Conservation (phyloP, 345 rosid genomes). For the Lepidium didymum region DNA sequence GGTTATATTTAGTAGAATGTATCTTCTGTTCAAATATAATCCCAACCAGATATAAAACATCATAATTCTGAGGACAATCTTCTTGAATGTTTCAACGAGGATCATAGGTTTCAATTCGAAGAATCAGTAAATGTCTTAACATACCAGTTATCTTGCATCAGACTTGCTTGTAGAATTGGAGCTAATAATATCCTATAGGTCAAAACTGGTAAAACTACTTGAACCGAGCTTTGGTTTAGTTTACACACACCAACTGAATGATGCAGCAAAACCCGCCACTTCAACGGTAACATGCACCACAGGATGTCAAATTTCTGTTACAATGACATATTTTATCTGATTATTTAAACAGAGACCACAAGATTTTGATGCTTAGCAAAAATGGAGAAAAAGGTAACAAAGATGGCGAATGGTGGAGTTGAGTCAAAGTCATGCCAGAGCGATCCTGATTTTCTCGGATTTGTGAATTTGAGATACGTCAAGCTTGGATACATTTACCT, state of each 20-base stretch:
- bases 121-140: neutral
- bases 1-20: conserved; percentile 3
- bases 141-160: neutral
- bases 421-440: conserved; percentile 38
- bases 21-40: neutral
- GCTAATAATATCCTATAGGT: neutral
- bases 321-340: neutral
- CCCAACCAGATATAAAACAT: neutral
- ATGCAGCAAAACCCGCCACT: conserved; percentile 23
- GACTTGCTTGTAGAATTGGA: neutral
- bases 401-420: conserved; percentile 43
- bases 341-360: conserved; percentile 7
- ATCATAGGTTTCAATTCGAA: neutral
- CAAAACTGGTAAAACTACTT: neutral
- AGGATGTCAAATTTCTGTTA: conserved; percentile 30
- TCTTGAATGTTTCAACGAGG: neutral
- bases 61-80: neutral
- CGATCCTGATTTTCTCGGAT: conserved; percentile 45
- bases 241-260: conserved; percentile 22
- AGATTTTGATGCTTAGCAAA: conserved; percentile 11
- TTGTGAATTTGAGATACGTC: conserved; percentile 54
- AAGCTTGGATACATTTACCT: conserved; percentile 59
- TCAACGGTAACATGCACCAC: conserved; percentile 30
- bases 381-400: conserved; percentile 38
- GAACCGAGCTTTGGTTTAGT: conserved; percentile 10